A percentile compares a stretch with the other conserved stretches of the same genome.
phyloP scores from a whole-genome alignment of 345 rosid genomes.

The Aurinia saxatilis region DNA sequence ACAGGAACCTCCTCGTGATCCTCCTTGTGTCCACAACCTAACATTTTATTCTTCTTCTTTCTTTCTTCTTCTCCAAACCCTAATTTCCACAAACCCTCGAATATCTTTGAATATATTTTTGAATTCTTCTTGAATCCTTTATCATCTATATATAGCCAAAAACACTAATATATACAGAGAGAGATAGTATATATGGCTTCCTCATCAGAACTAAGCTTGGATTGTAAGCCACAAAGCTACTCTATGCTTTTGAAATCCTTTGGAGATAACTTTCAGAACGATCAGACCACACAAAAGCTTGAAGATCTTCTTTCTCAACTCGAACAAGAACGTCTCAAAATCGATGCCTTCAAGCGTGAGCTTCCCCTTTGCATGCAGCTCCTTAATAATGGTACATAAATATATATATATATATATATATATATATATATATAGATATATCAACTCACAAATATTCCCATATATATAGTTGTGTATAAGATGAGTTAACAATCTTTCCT shows the following conservation, averaged over 20 bases:
- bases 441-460: no score
- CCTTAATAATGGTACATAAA: slow-evolving; percentile 66
- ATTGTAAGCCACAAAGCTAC: slow-evolving; percentile 78
- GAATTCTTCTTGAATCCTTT: slow-evolving; percentile 14
- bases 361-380: slow-evolving; percentile 99
- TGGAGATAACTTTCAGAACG: slow-evolving; percentile 48
- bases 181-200: slow-evolving; percentile 47
- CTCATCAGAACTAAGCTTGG: slow-evolving; percentile 72
- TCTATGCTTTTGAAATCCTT: slow-evolving; percentile 86
- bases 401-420: background rate
- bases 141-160: slow-evolving; percentile 3
- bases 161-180: background rate
- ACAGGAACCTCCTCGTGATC: slow-evolving; percentile 34
- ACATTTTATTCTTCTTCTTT: slow-evolving; percentile 24
- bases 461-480: background rate
- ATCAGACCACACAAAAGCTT: slow-evolving; percentile 63
- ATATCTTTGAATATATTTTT: slow-evolving; percentile 6
- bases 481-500: background rate
- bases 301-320: slow-evolving; percentile 80
- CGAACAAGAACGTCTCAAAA: slow-evolving; percentile 91
- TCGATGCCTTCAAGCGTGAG: slow-evolving; percentile 97
- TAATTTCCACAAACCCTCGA: slow-evolving; percentile 24
- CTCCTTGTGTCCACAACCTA: slow-evolving; percentile 32
- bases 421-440: background rate
- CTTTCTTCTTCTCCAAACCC: slow-evolving; percentile 23